Evolutionary conservation across 1,284 basidiomycete species (phyloP), one percentile per base, ranked within the genome.

Genomic region (Apiotrichum montevideense): DNA sequence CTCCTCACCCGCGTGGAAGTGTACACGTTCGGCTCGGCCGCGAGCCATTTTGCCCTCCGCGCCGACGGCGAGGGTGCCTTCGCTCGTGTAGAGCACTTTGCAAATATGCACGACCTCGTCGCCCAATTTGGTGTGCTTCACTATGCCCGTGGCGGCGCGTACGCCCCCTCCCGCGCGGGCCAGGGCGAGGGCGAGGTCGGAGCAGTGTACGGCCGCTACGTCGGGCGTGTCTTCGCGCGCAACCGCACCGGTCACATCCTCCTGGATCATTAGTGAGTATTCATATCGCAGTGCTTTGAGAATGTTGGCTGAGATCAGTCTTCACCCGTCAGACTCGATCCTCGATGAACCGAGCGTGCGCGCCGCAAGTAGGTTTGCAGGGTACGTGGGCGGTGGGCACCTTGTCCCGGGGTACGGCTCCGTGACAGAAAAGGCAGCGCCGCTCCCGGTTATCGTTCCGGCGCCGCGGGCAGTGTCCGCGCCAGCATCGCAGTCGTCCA

Each of bases 11-110:
- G 65, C 44, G 49, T 70, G 49, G 66, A 70, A 55, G 62, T 70
- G 45, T 70, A 70, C 61, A 68, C 68, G 1, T 70, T 70, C 47
- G 68, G 66, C n/a, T 63, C 59, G 4, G 68, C 68, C 14, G 66
- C 66, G 15, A 66, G 61, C 42, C 66, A 70, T 56, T 70, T 68
- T 15, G 35, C 43, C 35, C 57, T 57, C 29, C 33, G 9, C 8
- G 41, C 29, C 37, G 46, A 54, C 40, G 35, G 51, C 34, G 35
- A 44, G 13, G 53, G 57, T 4, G 54, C 59, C 2, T 65, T 70
- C 55, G 54, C 47, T 1, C 34, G 49, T 34, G 56, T 67, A n/a
- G 68, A 70, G 52, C 68, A 70, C 51, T 67, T 66, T 46, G 66
- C 58, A 15, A 67, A 67, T 52, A 59, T 58, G 34, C 47, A 52